A percentile compares a stretch with the other conserved stretches of the same genome.
These are phyloP conservation scores for Vitis hybrid DNA, from an alignment of 177 flowering plant species.

Conservation along the genomic window DNA sequence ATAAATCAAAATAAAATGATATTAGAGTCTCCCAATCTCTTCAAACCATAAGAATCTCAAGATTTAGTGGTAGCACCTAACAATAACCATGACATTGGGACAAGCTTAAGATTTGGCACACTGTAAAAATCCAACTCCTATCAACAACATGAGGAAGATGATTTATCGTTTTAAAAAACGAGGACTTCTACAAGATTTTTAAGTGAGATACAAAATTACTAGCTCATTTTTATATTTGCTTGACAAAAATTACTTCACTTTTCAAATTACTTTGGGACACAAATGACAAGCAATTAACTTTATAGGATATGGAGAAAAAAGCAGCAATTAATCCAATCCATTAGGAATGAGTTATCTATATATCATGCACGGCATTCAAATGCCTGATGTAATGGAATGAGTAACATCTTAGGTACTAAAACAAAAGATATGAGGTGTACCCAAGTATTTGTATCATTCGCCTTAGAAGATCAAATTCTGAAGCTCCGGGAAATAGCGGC, in stretches of 20 bases:
- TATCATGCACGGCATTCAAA: neutral
- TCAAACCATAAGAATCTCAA: neutral
- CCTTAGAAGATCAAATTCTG: slow-evolving; percentile 92
- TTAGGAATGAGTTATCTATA: neutral
- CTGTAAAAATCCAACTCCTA: too few relatives aligned
- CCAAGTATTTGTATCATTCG: slow-evolving; percentile 88
- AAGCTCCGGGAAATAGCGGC: slow-evolving; percentile 97
- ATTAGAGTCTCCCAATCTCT: neutral
- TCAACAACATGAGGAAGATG: neutral
- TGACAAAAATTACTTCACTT: too few relatives aligned
- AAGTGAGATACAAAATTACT: too few relatives aligned
- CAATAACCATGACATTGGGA: neutral
- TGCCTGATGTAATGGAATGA: too few relatives aligned
- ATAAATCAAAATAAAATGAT: too few relatives aligned
- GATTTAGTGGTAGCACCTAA: neutral
- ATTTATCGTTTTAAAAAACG: too few relatives aligned
- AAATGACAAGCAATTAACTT: too few relatives aligned
- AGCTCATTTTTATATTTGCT: too few relatives aligned
- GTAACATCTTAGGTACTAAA: neutral
- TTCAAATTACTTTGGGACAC: too few relatives aligned
- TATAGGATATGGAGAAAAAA: too few relatives aligned
- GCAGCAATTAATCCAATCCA: too few relatives aligned
- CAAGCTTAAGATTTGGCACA: neutral
- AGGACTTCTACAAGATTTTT: too few relatives aligned
- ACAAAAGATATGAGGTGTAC: slow-evolving; percentile 35